phyloP scores from a whole-genome alignment of 2,329 filamentous ascomycete genomes.

The Hypoxylon sp. region DNA sequence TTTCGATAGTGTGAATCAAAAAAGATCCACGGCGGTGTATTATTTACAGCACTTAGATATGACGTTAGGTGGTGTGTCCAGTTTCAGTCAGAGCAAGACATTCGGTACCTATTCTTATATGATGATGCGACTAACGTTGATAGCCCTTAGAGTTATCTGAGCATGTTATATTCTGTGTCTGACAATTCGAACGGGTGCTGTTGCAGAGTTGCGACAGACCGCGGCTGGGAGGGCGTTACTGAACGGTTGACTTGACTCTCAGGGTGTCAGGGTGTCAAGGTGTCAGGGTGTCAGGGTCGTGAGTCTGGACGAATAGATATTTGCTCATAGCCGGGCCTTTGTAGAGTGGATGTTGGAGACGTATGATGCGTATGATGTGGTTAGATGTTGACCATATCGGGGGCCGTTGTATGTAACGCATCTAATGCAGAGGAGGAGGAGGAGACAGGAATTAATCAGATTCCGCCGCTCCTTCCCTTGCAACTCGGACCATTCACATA shows the following conservation, averaged over 20 bases:
- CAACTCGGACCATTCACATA: constrained; percentile 17
- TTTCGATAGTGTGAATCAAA: not conserved
- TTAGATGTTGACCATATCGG: constrained; percentile 15
- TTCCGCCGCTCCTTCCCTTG: not conserved
- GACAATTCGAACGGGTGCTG: constrained; percentile 5
- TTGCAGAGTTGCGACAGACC: constrained; percentile 22
- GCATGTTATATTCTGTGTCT: constrained; percentile 9
- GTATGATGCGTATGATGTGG: constrained; percentile 13
- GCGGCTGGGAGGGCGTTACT: not conserved
- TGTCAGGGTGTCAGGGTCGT: not conserved
- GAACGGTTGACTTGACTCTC: not conserved
- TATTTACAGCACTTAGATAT: not conserved
- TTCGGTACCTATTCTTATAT: constrained; percentile 25
- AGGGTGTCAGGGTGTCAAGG: not conserved
- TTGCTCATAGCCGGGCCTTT: constrained; percentile 13
- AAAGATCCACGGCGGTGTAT: not conserved
- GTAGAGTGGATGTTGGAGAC: not conserved
- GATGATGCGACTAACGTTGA: not conserved
- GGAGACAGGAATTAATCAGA: constrained; percentile 6
- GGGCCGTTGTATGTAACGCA: not conserved
- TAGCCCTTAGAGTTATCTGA: not conserved
- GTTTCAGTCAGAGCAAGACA: not conserved
- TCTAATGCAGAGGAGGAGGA: not conserved
- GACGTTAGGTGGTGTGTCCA: constrained; percentile 2
- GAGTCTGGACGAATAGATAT: constrained; percentile 25